These are phyloP conservation scores for Spencermartinsiella ligniputridi DNA, from an alignment of 1,139 yeast species.

Conservation along the genomic window DNA sequence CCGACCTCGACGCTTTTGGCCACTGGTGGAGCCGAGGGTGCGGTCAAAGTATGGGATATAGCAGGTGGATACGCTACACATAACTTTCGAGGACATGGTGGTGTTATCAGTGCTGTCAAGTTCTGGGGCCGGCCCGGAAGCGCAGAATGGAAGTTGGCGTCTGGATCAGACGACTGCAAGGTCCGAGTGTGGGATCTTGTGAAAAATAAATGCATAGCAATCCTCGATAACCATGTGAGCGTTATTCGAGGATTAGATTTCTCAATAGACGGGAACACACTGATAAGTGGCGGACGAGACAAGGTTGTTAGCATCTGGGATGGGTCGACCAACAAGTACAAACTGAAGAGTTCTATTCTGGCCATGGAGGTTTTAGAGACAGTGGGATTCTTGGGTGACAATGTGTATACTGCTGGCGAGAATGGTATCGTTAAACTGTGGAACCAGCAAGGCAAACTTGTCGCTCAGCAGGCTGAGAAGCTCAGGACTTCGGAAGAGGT, in stretches of 20 bases:
- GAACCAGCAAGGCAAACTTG: slow-evolving; percentile 35
- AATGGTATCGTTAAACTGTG: slow-evolving; percentile 62
- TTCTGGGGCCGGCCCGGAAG: slow-evolving; percentile 62
- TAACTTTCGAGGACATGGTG: slow-evolving; percentile 88
- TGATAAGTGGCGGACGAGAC: slow-evolving; percentile 89
- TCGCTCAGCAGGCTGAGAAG: slow-evolving; percentile 7
- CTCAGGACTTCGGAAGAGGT: slow-evolving; percentile 58
- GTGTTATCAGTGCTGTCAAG: slow-evolving; percentile 74
- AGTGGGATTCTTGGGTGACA: slow-evolving; percentile 51
- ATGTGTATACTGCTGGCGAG: slow-evolving; percentile 76
- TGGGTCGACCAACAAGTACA: slow-evolving; percentile 42
- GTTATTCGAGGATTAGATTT: slow-evolving; percentile 88
- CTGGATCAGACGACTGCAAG: slow-evolving; percentile 77
- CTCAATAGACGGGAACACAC: slow-evolving; percentile 44
- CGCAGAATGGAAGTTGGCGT: slow-evolving; percentile 70
- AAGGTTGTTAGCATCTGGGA: slow-evolving; percentile 65
- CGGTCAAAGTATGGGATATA: slow-evolving; percentile 87
- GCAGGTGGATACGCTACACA: slow-evolving; percentile 87
- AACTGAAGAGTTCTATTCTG: slow-evolving; percentile 63
- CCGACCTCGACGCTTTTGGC: slow-evolving; percentile 81
- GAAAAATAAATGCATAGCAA: slow-evolving; percentile 60
- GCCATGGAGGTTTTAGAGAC: slow-evolving; percentile 77
- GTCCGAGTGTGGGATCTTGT: slow-evolving; percentile 90
- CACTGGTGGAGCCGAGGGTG: slow-evolving; percentile 94
- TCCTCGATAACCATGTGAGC: slow-evolving; percentile 68